Conservation (phyloP, 345 rosid species). For the Nasturtium officinale region DNA sequence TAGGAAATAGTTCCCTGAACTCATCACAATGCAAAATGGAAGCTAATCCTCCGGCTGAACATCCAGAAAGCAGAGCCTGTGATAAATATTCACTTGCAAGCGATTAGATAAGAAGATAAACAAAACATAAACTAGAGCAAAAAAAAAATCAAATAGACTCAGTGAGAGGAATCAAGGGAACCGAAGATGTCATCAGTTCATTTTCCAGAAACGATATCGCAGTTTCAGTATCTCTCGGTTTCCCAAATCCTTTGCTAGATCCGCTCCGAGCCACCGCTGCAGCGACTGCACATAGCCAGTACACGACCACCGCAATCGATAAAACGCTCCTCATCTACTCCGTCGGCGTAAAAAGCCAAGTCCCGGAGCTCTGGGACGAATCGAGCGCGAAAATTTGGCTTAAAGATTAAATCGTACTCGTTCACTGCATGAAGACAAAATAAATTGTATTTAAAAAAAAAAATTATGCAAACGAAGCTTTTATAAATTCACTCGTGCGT, state of each 20-base stretch:
- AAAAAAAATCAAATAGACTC: slow-evolving; percentile 4
- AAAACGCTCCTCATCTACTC: slow-evolving; percentile 27
- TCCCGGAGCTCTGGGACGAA: slow-evolving; percentile 30
- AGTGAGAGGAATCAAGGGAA: slow-evolving; percentile 59
- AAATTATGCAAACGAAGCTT: neutral
- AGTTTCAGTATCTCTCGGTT: slow-evolving; percentile 34
- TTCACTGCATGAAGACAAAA: slow-evolving; percentile 20
- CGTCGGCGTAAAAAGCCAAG: neutral
- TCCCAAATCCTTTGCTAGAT: slow-evolving; percentile 49
- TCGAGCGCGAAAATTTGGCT: slow-evolving; percentile 29
- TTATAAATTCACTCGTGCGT: slow-evolving; percentile 3
- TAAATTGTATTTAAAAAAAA: neutral
- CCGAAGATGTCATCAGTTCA: slow-evolving; percentile 35
- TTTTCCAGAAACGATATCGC: slow-evolving; percentile 41
- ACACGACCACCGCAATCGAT: slow-evolving; percentile 5
- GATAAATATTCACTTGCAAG: slow-evolving; percentile 17
- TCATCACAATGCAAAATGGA: slow-evolving; percentile 82
- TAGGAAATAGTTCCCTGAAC: slow-evolving; percentile 64
- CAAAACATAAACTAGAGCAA: neutral
- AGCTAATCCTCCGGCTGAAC: slow-evolving; percentile 95
- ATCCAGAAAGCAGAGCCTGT: slow-evolving; percentile 94
- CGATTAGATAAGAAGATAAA: slow-evolving; percentile 15
- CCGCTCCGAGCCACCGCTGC: slow-evolving; percentile 41
- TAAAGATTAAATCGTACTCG: slow-evolving; percentile 2
- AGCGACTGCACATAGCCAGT: slow-evolving; percentile 28